phyloP scores from a whole-genome alignment of 768 basidiomycete genomes.

The Lactarius sp. region DNA sequence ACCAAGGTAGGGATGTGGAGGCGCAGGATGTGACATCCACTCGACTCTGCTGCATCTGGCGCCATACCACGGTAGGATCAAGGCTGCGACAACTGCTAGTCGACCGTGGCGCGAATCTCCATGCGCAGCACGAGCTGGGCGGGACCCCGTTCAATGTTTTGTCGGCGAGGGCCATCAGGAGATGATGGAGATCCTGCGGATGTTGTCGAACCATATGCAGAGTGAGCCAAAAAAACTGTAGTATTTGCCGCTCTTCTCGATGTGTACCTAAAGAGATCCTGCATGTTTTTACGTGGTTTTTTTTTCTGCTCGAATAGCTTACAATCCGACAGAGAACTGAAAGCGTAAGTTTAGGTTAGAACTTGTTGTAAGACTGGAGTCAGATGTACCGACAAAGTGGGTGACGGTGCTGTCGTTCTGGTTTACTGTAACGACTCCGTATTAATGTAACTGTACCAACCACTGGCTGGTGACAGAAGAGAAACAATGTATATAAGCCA shows the following conservation, averaged over 20 bases:
- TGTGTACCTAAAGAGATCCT: not conserved
- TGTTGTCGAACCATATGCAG: not conserved
- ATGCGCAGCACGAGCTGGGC: not conserved
- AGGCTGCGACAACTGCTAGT: not conserved
- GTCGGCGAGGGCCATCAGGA: not conserved
- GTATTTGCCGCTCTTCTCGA: not conserved
- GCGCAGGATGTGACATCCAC: too few species aligned
- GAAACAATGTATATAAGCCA: too few species aligned
- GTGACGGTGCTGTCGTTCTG: too few species aligned
- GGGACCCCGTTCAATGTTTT: not conserved
- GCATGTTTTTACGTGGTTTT: not conserved
- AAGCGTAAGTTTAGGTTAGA: too few species aligned
- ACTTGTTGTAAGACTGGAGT: too few species aligned
- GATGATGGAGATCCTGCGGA: not conserved
- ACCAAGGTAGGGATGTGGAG: not conserved
- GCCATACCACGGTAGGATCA: not conserved
- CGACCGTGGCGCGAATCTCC: not conserved
- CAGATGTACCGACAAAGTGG: too few species aligned
- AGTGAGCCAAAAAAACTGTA: not conserved
- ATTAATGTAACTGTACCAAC: too few species aligned
- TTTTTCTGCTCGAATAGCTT: not conserved
- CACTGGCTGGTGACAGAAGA: too few species aligned
- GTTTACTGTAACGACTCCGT: too few species aligned
- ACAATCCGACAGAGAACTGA: not conserved
- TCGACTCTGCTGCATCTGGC: not conserved